Percentiles rank a stretch among this genome's conserved stretches.
These are phyloP conservation scores for Xylaria sp. DNA, from an alignment of 2,329 filamentous ascomycete species.

Conservation along the genomic window DNA sequence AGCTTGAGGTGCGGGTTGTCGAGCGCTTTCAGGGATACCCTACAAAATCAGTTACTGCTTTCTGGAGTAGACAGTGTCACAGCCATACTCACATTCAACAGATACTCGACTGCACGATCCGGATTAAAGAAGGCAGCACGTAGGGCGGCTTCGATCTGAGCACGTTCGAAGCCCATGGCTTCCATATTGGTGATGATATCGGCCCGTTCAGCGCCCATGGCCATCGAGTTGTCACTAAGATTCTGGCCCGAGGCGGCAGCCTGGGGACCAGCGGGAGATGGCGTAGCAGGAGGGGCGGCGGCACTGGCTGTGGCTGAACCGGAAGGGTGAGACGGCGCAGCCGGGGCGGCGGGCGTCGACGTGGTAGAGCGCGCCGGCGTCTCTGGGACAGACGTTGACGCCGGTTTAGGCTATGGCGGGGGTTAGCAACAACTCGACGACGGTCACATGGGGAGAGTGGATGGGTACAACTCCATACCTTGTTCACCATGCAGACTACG, in stretches of 20 bases:
- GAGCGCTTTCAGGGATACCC: slow-evolving; percentile 90
- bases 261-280: slow-evolving; percentile 59
- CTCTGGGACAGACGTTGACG: slow-evolving; percentile 68
- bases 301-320: slow-evolving; percentile 56
- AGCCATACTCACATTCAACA: slow-evolving; percentile 76
- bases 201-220: slow-evolving; percentile 84
- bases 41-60: slow-evolving; percentile 51
- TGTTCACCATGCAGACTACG: slow-evolving; percentile 97
- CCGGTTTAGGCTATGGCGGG: slow-evolving; percentile 75
- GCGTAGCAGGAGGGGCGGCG: slow-evolving; percentile 63
- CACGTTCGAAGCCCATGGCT: slow-evolving; percentile 92
- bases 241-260: slow-evolving; percentile 60
- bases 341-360: slow-evolving; percentile 62
- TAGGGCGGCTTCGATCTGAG: slow-evolving; percentile 92
- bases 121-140: slow-evolving; percentile 97
- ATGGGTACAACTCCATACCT: slow-evolving; percentile 68
- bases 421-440: slow-evolving; percentile 19
- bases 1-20: slow-evolving; percentile 73
- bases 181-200: slow-evolving; percentile 93
- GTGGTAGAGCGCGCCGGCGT: slow-evolving; percentile 69
- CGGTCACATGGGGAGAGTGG: background rate
- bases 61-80: background rate
- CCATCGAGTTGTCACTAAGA: slow-evolving; percentile 81
- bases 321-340: slow-evolving; percentile 59
- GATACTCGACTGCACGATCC: slow-evolving; percentile 95